Percentiles rank a stretch among this genome's conserved stretches.
Evolutionary conservation across 2,329 filamentous ascomycete genomes (phyloP).

Genomic region (Phaeosphaeriaceae sp.): DNA sequence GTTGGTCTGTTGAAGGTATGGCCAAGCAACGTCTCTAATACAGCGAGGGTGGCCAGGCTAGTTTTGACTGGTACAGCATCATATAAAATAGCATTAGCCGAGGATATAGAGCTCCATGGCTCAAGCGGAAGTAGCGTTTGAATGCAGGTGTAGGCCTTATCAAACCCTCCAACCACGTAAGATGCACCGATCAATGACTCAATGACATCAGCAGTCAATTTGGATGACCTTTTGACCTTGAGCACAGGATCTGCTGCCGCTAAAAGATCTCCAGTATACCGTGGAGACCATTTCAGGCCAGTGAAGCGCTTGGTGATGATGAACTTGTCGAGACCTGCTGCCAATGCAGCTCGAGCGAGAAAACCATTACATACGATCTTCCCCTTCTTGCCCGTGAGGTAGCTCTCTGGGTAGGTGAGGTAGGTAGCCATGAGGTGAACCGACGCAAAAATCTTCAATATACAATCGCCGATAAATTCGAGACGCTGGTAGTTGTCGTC

Average conservation of each 20-base stretch:
- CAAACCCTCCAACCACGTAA: conserved; percentile 72
- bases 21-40: conserved; percentile 72
- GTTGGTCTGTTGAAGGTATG: conserved; percentile 73
- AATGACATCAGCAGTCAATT: conserved; percentile 85
- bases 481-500: conserved; percentile 78
- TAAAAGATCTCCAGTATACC: conserved; percentile 61
- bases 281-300: conserved; percentile 74
- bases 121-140: conserved; percentile 69
- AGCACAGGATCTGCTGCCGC: conserved; percentile 9
- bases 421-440: conserved; percentile 70
- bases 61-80: conserved; percentile 22
- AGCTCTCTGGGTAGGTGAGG: conserved; percentile 77
- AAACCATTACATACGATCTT: conserved; percentile 76
- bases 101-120: conserved; percentile 42
- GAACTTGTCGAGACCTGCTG: conserved; percentile 73
- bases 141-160: conserved; percentile 70
- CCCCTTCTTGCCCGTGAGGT: conserved; percentile 73
- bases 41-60: conserved; percentile 26
- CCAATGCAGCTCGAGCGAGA: conserved; percentile 71
- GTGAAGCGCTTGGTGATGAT: conserved; percentile 75
- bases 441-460: conserved; percentile 78
- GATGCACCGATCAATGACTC: conserved; percentile 84
- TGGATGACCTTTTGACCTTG: conserved; percentile 68
- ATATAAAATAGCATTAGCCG: conserved; percentile 36
- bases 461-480: conserved; percentile 85